These are phyloP conservation scores for Phytophthora macrochlamydospora DNA, from an alignment of 352 stramenopile species.

Conservation along the genomic window DNA sequence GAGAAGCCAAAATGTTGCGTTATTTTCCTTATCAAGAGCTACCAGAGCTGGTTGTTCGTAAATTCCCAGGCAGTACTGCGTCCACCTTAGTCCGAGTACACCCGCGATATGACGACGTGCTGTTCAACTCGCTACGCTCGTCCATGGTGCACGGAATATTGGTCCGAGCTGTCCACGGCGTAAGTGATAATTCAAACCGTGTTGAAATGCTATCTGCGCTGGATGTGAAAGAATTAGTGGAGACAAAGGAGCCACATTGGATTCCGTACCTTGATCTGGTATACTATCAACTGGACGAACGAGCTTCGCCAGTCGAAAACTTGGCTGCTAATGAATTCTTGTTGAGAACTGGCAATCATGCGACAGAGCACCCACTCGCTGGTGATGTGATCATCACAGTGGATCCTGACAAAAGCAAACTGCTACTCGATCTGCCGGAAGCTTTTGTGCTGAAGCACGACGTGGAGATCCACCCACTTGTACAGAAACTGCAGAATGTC, in stretches of 20 bases:
- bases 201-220: constrained; percentile 55
- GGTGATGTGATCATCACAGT: constrained; percentile 74
- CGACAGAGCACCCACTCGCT: constrained; percentile 17
- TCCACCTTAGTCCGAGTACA: constrained; percentile 48
- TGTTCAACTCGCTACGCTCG: constrained; percentile 67
- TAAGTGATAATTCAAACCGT: constrained; percentile 14
- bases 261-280: constrained; percentile 69
- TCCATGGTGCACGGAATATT: constrained; percentile 63
- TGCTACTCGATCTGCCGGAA: constrained; percentile 70
- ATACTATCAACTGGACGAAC: constrained; percentile 55
- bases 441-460: constrained; percentile 69
- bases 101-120: constrained; percentile 65
- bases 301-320: constrained; percentile 40
- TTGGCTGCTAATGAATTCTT: constrained; percentile 54
- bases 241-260: constrained; percentile 44
- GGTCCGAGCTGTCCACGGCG: constrained; percentile 35
- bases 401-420: constrained; percentile 48
- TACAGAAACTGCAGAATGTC: constrained; percentile 62
- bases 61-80: constrained; percentile 43
- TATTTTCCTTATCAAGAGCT: constrained; percentile 73
- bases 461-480: constrained; percentile 65
- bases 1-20: constrained; percentile 54
- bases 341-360: constrained; percentile 26
- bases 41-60: constrained; percentile 56
- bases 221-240: constrained; percentile 59